Conservation (phyloP, 2,329 filamentous ascomycete species). For the Lecanicillium sp. region DNA sequence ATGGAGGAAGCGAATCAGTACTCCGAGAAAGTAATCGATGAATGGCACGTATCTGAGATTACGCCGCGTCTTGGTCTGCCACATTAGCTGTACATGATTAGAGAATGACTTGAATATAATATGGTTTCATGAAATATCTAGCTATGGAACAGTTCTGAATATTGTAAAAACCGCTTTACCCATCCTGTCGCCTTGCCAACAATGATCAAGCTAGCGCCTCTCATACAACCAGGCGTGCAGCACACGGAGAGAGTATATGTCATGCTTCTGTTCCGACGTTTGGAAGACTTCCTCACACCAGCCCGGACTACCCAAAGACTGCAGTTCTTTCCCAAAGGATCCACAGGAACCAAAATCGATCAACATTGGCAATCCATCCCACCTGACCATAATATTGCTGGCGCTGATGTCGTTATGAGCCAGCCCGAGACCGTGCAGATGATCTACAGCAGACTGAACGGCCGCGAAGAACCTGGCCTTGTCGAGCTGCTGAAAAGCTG, state of each 20-base stretch:
- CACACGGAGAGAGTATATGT: too few species aligned
- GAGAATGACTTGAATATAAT: too few species aligned
- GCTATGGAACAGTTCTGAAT: too few species aligned
- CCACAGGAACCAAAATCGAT: constrained; percentile 22
- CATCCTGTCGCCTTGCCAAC: too few species aligned
- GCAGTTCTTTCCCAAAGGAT: constrained; percentile 15
- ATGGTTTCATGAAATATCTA: too few species aligned
- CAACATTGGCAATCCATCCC: constrained; percentile 19
- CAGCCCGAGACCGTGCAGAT: constrained; percentile 21
- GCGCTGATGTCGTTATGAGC: constrained; percentile 25
- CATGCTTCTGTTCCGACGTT: constrained; percentile 13
- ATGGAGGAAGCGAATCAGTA: neutral
- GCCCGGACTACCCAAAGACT: constrained; percentile 13
- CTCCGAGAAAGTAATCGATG: neutral
- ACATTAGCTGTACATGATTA: too few species aligned
- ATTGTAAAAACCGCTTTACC: too few species aligned
- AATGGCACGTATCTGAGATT: too few species aligned
- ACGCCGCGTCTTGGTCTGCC: too few species aligned
- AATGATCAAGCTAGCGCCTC: too few species aligned
- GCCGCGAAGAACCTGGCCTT: constrained; percentile 12
- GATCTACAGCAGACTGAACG: constrained; percentile 20
- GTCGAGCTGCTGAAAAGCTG: constrained; percentile 9
- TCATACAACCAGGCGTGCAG: too few species aligned
- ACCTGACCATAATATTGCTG: constrained; percentile 21
- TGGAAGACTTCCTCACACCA: constrained; percentile 16